Base-by-base conservation (phyloP, 2,329 filamentous ascomycete species). In the Penicillium vulpinum region DNA sequence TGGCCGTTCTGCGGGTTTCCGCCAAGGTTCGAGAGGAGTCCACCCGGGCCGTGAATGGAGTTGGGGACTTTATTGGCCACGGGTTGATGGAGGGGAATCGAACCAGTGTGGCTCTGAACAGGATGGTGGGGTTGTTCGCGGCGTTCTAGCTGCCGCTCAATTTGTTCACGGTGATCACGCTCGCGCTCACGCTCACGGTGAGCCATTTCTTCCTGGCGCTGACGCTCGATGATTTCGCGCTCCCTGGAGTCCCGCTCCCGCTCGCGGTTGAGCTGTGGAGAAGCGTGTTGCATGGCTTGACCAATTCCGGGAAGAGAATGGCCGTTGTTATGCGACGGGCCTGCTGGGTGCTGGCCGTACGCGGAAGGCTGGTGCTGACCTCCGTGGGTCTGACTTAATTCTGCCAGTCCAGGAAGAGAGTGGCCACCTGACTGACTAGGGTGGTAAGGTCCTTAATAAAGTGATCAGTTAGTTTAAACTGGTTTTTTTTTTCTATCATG, bases 51-150 rank as follows among this genome's bases (percentile, higher is more conserved):
- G 72, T 96, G 93, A 55, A 97, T 95, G 51, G 91, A 89, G 62
- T 87, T 89, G 56, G 88, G 78, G 61, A 91, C 81, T 75, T 92
- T 81, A 70, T 92, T 86, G 60, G 93, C 93, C 57, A 97, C 92
- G 5, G 93, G 93, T 74, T 97, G 93, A 75, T 97, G 93, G 67
- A 97, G 88, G 53, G 92, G 91, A 53, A 96, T 90, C 3, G 92
- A 91, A 56, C 89, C 91, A 38, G 90, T 88, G 70, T 90, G 92
- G 76, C 89, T 94, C 74, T 97, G 92, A 70, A 94, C 91, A 26
- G 88, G 86, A 58, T 89, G 84, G 49, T 85, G 83, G 68, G 86
- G 87, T 50, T 85, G 83, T 43, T 79, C 77, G 49, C 77, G 83
- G 39, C 83, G 78, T 59, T 86, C 83, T 51, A 71, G 58, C 49